phyloP scores from a whole-genome alignment of 805 yeast species.

The Candida hispaniensis region DNA sequence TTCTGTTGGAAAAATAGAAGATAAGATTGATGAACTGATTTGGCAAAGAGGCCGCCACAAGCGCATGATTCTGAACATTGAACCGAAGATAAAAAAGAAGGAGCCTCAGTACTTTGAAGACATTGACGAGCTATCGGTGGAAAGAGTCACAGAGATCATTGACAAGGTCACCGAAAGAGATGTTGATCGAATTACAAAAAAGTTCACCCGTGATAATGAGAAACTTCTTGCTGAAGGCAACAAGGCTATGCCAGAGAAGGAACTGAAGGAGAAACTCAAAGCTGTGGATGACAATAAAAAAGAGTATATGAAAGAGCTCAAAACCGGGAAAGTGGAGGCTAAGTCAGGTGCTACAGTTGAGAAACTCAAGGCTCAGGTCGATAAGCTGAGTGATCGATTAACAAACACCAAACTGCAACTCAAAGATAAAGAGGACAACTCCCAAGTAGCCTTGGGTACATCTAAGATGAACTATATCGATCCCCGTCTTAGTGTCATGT shows the following conservation, averaged over 20 bases:
- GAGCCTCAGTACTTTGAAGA: conserved; percentile 55
- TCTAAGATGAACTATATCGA: conserved; percentile 92
- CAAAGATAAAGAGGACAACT: conserved; percentile 88
- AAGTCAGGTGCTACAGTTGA: conserved; percentile 47
- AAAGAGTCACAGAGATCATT: conserved; percentile 51
- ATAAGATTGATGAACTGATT: conserved; percentile 62
- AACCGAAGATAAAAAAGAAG: conserved; percentile 40
- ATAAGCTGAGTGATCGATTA: conserved; percentile 61
- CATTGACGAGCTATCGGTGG: conserved; percentile 52
- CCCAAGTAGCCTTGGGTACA: conserved; percentile 86
- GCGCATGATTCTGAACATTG: conserved; percentile 57
- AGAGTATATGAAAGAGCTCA: conserved; percentile 44
- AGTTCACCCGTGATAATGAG: conserved; percentile 67
- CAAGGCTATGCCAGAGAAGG: conserved; percentile 42
- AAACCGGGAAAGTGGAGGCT: conserved; percentile 43
- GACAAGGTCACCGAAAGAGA: conserved; percentile 53
- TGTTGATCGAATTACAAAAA: conserved; percentile 49
- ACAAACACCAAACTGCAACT: conserved; percentile 58
- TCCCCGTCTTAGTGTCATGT: conserved; percentile 83
- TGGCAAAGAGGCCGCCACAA: conserved; percentile 77
- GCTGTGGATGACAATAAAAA: conserved; percentile 35
- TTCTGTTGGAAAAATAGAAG: conserved; percentile 67
- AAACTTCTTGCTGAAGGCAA: conserved; percentile 51
- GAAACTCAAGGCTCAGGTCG: conserved; percentile 60
- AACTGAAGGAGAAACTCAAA: conserved; percentile 46